These are phyloP conservation scores for Perilla frutescens DNA, from an alignment of 257 asterid species.

Conservation along the genomic window DNA sequence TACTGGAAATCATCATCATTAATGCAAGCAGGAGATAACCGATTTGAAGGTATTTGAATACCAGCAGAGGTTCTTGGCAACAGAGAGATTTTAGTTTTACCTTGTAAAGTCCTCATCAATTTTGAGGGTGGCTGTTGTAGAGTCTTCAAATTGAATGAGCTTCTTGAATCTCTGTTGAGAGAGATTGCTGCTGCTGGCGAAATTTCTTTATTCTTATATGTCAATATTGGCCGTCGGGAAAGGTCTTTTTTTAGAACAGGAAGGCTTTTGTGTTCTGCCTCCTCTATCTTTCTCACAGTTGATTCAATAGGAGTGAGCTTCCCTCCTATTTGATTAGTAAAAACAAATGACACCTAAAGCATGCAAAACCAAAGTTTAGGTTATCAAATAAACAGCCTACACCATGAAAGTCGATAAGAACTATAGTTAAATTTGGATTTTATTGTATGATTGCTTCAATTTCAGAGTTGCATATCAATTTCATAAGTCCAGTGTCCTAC, in stretches of 20 bases:
- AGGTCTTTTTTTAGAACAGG: conserved; percentile 43
- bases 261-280: conserved; percentile 42
- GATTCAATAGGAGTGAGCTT: conserved; percentile 92
- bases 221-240: conserved; percentile 39
- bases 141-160: conserved; percentile 50
- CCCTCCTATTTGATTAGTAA: conserved; percentile 89
- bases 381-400: conserved; percentile 21
- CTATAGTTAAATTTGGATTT: conserved; percentile 1
- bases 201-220: conserved; percentile 43
- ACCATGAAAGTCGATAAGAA: conserved; percentile 12
- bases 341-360: conserved; percentile 90
- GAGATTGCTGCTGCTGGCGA: conserved; percentile 44
- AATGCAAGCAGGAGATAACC: conserved; percentile 45
- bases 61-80: conserved; percentile 42
- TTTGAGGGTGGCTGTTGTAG: conserved; percentile 51
- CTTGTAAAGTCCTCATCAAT: conserved; percentile 54
- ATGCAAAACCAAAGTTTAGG: conserved; percentile 15
- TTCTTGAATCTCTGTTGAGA: conserved; percentile 40
- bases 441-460: conserved; percentile 8
- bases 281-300: conserved; percentile 39
- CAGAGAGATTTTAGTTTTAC: conserved; percentile 39
- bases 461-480: not conserved
- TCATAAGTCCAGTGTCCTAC: conserved; percentile 4
- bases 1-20: conserved; percentile 75
- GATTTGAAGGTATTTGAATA: conserved; percentile 54